Evolutionary conservation across 441 rosid species (phyloP).

Genomic region (Erysimum pusillum): DNA sequence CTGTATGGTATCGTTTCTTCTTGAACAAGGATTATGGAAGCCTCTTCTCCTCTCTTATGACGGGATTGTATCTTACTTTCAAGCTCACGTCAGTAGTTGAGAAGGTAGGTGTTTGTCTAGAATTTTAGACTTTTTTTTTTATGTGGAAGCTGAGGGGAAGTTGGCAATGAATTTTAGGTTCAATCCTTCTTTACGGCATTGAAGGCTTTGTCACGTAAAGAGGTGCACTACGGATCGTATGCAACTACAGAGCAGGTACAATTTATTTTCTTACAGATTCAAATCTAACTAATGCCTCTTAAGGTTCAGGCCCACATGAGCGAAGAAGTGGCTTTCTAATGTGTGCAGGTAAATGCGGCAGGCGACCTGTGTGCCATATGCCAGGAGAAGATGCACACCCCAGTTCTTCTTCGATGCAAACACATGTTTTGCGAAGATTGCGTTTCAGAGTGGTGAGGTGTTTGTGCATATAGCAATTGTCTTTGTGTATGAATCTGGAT

Average conservation of each 20-base stretch:
- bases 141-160: constrained; percentile 19
- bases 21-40: constrained; percentile 73
- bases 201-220: constrained; percentile 64
- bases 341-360: constrained; percentile 59
- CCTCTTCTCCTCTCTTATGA: constrained; percentile 73
- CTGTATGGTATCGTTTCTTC: constrained; percentile 79
- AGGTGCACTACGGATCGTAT: constrained; percentile 71
- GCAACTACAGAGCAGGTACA: constrained; percentile 70
- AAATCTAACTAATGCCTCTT: constrained; percentile 18
- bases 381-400: constrained; percentile 76
- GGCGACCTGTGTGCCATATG: constrained; percentile 79
- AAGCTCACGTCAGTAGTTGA: constrained; percentile 73
- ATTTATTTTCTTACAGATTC: constrained; percentile 13
- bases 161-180: constrained; percentile 51
- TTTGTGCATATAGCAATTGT: constrained; percentile 34
- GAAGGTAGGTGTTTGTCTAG: constrained; percentile 52
- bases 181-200: constrained; percentile 65
- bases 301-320: constrained; percentile 16
- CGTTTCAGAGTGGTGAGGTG: constrained; percentile 70
- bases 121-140: constrained; percentile 8
- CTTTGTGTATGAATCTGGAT: constrained; percentile 30
- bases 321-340: constrained; percentile 36
- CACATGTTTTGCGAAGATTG: constrained; percentile 79
- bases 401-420: constrained; percentile 63
- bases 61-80: constrained; percentile 72